Conservation (phyloP, 768 basidiomycete genomes). For the Dictyophora rubrovolvata region DNA sequence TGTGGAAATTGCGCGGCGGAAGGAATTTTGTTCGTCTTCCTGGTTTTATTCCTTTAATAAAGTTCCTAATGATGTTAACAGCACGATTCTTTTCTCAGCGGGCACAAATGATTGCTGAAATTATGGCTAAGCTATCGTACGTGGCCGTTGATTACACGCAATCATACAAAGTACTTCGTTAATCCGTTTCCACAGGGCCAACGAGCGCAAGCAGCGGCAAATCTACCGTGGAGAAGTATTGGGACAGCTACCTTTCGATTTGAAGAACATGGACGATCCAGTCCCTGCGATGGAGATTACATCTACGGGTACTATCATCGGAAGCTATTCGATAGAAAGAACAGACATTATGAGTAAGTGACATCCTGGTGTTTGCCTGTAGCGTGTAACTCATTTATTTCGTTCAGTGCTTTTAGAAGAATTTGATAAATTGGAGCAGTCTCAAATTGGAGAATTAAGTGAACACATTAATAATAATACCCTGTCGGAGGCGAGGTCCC, state of each 20-base stretch:
- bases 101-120: constrained; percentile 70
- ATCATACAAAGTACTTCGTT: background rate
- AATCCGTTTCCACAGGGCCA: constrained; percentile 33
- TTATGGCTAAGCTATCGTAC: constrained; percentile 82
- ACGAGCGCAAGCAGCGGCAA: constrained; percentile 73
- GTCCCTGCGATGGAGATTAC: constrained; percentile 76
- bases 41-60: background rate
- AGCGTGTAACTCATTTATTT: constrained; percentile 8
- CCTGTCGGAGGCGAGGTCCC: constrained; percentile 47
- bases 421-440: constrained; percentile 53
- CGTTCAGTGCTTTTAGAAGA: constrained; percentile 46
- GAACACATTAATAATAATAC: constrained; percentile 29
- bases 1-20: constrained; percentile 81
- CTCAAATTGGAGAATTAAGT: background rate
- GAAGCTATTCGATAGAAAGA: constrained; percentile 53
- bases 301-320: constrained; percentile 53
- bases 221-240: constrained; percentile 79
- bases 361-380: background rate
- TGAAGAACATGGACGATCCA: constrained; percentile 69
- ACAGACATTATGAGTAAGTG: constrained; percentile 63
- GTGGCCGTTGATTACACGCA: constrained; percentile 18
- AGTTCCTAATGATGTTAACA: constrained; percentile 20
- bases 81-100: constrained; percentile 75
- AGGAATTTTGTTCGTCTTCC: constrained; percentile 65
- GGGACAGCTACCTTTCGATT: constrained; percentile 81